These are phyloP conservation scores for Phytophthora pseudosyringae DNA, from an alignment of 352 stramenopile species.

Conservation along the genomic window DNA sequence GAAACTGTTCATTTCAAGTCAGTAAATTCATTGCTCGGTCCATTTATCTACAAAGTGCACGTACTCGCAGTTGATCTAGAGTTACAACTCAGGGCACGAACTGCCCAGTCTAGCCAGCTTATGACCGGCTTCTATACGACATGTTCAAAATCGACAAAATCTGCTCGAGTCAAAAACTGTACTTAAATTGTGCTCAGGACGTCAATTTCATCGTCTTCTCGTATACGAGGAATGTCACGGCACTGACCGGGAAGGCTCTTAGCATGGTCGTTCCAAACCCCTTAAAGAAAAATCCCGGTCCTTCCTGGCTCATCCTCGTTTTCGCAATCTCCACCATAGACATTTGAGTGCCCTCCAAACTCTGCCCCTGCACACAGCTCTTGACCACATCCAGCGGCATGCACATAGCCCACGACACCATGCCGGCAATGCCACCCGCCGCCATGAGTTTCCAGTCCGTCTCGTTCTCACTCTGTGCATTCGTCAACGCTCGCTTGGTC, in stretches of 20 bases:
- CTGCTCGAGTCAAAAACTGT: neutral
- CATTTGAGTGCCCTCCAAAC: conserved; percentile 36
- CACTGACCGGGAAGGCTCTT: conserved; percentile 78
- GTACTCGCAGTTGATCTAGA: too few species aligned
- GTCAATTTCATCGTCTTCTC: conserved; percentile 81
- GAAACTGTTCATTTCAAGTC: too few species aligned
- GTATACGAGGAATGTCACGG: conserved; percentile 85
- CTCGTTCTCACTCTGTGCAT: conserved; percentile 55
- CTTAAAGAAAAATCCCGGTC: conserved; percentile 76
- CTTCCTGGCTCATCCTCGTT: conserved; percentile 53
- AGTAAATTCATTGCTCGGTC: too few species aligned
- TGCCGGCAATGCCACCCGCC: conserved; percentile 72
- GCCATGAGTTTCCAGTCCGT: conserved; percentile 68
- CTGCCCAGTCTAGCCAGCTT: neutral
- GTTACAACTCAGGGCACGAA: too few species aligned
- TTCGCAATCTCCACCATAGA: conserved; percentile 49
- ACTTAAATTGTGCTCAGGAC: conserved; percentile 31
- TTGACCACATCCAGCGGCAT: conserved; percentile 91
- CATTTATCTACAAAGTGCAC: too few species aligned
- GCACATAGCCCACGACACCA: conserved; percentile 75
- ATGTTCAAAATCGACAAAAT: neutral
- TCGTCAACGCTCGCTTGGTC: conserved; percentile 58
- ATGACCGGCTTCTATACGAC: neutral
- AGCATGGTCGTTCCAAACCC: conserved; percentile 77
- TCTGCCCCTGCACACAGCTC: conserved; percentile 84